Base-by-base conservation (phyloP, 257 asterid genomes). In the Lycium barbarum region DNA sequence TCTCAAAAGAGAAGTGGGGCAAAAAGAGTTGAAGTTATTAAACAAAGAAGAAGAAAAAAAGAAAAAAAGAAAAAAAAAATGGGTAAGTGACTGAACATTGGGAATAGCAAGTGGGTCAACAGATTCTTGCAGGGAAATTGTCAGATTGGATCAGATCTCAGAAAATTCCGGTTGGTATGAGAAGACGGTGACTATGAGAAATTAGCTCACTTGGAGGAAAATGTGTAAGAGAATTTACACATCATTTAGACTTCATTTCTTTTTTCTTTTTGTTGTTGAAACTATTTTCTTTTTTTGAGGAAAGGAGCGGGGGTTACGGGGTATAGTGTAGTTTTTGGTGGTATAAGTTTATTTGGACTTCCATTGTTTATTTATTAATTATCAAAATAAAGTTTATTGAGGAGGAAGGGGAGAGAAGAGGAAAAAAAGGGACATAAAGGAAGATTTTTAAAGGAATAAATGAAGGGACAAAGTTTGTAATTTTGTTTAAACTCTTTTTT, bases 91-190 rank as follows among this genome's bases (percentile, higher is more conserved):
- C 43, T 79, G 26, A 58, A 70, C 81, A 71, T 80, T 82, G 80
- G 68, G 88, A 59, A 84, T 66, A 82, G 86, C 58, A 81, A 38
- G 88, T 82, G 88, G 88, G 88, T 70, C 86, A 86, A 83, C 80
- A 47, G 53, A 83, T 83, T 82, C 83, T 86, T 79, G 84, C 88
- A 86, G 88, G 33, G 26, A 70, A 73, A 53, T 14, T 88, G 90
- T 90, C 93, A 89, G 90, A 85, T 51, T 54, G 63, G 86, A 59
- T 83, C 80, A 83, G 85, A 67, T 76, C 62, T 76, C 79, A 35
- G 66, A 15, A 67, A 83, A 53, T 53, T 67, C 43, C 85, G 57
- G 45, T 83, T 66, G 85, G 85, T 71, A 18, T 67, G 11, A 57
- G 62, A 59, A 83, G 45, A 73, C 85, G 85, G 85, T 83, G 57